A percentile compares a stretch with the other conserved stretches of the same genome.
Conservation (phyloP, 371 early-diverging fungal species). For the Apophysomyces trapeziformis region DNA sequence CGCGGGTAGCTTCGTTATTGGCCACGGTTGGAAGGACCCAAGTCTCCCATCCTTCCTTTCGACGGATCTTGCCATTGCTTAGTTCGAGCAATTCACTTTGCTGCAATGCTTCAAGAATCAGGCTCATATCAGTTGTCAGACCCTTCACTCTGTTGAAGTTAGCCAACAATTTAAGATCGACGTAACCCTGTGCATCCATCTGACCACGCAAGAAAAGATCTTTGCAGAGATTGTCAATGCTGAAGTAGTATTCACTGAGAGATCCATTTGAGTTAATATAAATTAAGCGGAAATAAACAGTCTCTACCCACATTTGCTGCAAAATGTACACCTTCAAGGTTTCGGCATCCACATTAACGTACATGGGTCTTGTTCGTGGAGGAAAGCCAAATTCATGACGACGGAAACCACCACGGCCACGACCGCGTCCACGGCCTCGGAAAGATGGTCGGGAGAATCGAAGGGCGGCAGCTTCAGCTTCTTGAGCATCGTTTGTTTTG, state of each 20-base stretch:
- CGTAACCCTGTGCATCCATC: constrained; percentile 86
- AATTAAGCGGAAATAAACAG: not conserved
- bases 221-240: constrained; percentile 92
- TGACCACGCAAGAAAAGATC: constrained; percentile 91
- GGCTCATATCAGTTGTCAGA: constrained; percentile 63
- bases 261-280: constrained; percentile 8
- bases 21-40: constrained; percentile 62
- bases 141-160: constrained; percentile 88
- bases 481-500: constrained; percentile 18
- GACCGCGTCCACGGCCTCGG: constrained; percentile 44
- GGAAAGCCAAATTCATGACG: constrained; percentile 31
- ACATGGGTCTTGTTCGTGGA: constrained; percentile 44
- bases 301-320: constrained; percentile 59
- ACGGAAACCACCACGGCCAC: constrained; percentile 36
- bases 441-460: constrained; percentile 15
- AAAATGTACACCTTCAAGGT: constrained; percentile 61
- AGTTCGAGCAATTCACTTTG: constrained; percentile 62
- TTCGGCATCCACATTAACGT: constrained; percentile 54
- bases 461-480: constrained; percentile 16
- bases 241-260: constrained; percentile 88
- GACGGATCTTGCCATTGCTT: constrained; percentile 64
- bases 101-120: constrained; percentile 66
- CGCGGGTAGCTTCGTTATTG: constrained; percentile 9
- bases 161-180: constrained; percentile 73
- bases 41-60: constrained; percentile 75